These are phyloP conservation scores for Penicillium waksmanii DNA, from an alignment of 495 filamentous ascomycete species.

Conservation along the genomic window DNA sequence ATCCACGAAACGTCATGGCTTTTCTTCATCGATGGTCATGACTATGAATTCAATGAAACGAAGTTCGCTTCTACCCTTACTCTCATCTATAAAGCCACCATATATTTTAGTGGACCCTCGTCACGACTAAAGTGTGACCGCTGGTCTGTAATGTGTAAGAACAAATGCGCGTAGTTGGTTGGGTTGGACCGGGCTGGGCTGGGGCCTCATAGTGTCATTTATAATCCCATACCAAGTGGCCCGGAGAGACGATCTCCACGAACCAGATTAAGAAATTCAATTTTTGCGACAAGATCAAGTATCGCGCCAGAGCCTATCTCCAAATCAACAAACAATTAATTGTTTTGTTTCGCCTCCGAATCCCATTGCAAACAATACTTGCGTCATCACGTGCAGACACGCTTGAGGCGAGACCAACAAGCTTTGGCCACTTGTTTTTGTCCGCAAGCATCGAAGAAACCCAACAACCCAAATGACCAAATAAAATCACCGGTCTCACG, in stretches of 20 bases:
- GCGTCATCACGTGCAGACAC: slow-evolving; percentile 28
- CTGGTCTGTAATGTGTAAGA: too few species aligned
- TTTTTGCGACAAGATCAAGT: neutral
- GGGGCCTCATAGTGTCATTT: too few species aligned
- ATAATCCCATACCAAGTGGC: too few species aligned
- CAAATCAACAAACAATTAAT: neutral
- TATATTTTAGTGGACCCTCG: too few species aligned
- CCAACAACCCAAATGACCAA: slow-evolving; percentile 10
- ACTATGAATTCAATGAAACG: slow-evolving; percentile 6
- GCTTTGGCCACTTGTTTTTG: slow-evolving; percentile 38
- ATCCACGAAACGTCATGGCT: neutral
- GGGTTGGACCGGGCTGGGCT: too few species aligned
- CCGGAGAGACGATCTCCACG: neutral
- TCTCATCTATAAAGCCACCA: neutral
- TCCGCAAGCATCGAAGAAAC: slow-evolving; percentile 27
- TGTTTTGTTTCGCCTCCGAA: neutral
- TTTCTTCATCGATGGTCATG: neutral
- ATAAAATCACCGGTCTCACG: neutral
- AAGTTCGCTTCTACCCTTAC: neutral
- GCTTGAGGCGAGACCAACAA: slow-evolving; percentile 15
- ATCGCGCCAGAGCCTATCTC: neutral
- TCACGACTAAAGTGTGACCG: too few species aligned
- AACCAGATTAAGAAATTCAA: neutral
- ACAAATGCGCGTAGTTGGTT: too few species aligned
- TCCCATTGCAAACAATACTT: slow-evolving; percentile 2